Evolutionary conservation across 176 grass and related monocot species (phyloP), one percentile per base, ranked within the genome.

Genomic region (Avena eriantha): DNA sequence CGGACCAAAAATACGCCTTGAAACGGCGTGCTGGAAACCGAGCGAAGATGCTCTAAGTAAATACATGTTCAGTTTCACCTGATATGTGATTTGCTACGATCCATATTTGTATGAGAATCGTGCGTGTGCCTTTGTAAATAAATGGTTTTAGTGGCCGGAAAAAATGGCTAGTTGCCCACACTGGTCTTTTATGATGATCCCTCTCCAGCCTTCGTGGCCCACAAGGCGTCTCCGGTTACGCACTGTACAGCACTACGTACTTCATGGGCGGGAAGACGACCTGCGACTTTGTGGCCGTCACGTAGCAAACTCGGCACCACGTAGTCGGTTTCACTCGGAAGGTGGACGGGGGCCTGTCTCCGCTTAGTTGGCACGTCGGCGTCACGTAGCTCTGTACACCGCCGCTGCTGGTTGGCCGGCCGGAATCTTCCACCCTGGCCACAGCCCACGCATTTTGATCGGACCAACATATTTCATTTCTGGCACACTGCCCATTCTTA

Each of bases 351-450:
- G 56, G 33, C 58, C 16, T 75, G 49, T 67, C 69, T 70, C 8
- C 0, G 79, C 82, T 85, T 85, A 48, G 90, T 85, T 91, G 63
- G 82, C 8, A 73, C 82, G 66, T 88, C 86, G 54, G 88, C 51
- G 63, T 86, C 88, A 58, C 84, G 47, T 78, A 39, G 61, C 72
- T 86, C 61, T 90, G 67, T 7, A 72, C 35, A 3, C 66, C 64
- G 10, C 66, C 10, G 43, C 4, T 46, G 26, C 71, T 8, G 58
- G 36, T 9, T 31, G 61, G 49, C 75, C 34, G 23, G 56, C 47
- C 17, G 69, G 89, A 91, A 91, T 91, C 86, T 88, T 88, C 77
- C 90, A 91, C 65, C 85, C 90, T 88, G 89, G 85, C 81, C 81
- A 85, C 86, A 85, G 51, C 77, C 31, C 26, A 24, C 64, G 46